Evolutionary conservation across 1,284 basidiomycete species (phyloP), one percentile per base, ranked within the genome.

Genomic region (Marasmius sp.): DNA sequence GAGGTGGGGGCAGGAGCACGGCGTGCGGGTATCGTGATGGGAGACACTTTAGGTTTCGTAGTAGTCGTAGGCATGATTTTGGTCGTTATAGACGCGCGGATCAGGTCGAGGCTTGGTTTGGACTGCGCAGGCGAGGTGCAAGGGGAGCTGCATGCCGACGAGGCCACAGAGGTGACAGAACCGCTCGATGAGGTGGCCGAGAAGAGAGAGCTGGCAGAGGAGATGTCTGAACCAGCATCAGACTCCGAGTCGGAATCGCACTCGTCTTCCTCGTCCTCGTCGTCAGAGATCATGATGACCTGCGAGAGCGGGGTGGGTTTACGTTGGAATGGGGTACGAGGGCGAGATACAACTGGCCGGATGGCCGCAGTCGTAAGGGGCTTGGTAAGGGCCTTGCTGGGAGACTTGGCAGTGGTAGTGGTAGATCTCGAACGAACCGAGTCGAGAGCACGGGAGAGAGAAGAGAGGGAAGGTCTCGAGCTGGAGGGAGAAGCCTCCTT

Each of bases 171-270:
- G 36, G 52, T 54, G 12, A 54, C 52, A 18, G 52, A 58, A 16
- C 18, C 48, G n/a, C 47, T 37, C 11, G 62, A 61, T 33, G 49
- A 50, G 10, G 39, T 41, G 6, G 48, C 56, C n/a, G 62, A 64
- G 56, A 58, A 55, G n/a, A 50, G 50, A 18, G 62, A 64, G 22
- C 33, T 50, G 5, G 47, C 20, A 18, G 59, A 64, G n/a, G 61
- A 63, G 18, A 57, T 61, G 14, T 45, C 56, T 2, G 59, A 64
- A 18, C 55, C 59, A 5, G 51, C 53, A 50, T 64, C 62, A 34
- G 62, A 64, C 20, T 61, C 62, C 33, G 51, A 58, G 36, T 59
- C 57, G n/a, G 50, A 45, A 33, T 43, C 50, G 8, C 22, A 14
- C 14, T 53, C 38, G 45, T 37, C 51, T 36, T 37, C 51, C 33